Conservation (phyloP, 257 asterid species). For the Solanum appendiculatum region DNA sequence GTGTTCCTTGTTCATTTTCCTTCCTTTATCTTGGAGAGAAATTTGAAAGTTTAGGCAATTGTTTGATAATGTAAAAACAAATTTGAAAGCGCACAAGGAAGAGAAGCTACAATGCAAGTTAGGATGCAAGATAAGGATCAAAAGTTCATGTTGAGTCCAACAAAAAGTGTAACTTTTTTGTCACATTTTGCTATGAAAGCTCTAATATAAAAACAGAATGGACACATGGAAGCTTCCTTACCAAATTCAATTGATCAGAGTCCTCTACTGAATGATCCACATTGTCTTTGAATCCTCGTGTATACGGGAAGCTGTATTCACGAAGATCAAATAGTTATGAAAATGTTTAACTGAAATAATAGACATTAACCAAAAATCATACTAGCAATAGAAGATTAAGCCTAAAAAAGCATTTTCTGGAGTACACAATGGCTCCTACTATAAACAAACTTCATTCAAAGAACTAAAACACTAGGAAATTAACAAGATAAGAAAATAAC, state of each 20-base stretch:
- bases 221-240: slow-evolving; percentile 18
- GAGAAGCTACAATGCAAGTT: background rate
- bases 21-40: background rate
- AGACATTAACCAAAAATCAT: background rate
- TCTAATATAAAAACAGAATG: background rate
- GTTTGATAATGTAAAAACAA: background rate
- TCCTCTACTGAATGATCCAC: slow-evolving; percentile 24
- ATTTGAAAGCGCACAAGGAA: background rate
- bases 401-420: background rate
- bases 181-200: background rate
- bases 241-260: slow-evolving; percentile 37
- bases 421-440: background rate
- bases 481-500: background rate
- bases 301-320: slow-evolving; percentile 54
- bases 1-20: background rate
- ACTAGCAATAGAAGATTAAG: background rate
- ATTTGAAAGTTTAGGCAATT: background rate
- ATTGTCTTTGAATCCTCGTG: slow-evolving; percentile 22
- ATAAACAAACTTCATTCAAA: background rate
- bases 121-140: background rate
- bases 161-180: background rate
- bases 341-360: background rate
- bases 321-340: slow-evolving; percentile 2
- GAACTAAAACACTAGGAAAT: background rate
- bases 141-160: background rate